A percentile compares a stretch with the other conserved stretches of the same genome.
phyloP scores from a whole-genome alignment of 2,329 filamentous ascomycete species.

The Cercospora sesami region DNA sequence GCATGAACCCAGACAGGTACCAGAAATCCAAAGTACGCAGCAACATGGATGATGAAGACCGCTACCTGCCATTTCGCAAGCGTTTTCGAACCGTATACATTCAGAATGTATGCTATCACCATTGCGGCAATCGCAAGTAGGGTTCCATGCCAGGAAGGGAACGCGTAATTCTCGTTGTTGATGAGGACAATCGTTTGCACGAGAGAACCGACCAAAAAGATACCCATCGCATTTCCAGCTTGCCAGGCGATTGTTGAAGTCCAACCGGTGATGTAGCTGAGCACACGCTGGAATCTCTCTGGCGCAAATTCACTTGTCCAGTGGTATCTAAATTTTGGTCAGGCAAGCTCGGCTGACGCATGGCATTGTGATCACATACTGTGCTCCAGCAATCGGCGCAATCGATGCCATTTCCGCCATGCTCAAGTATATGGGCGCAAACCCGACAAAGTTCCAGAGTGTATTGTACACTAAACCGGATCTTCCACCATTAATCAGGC shows the following conservation, averaged over 20 bases:
- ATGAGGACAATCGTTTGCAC: slow-evolving; percentile 37
- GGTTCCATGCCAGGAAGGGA: slow-evolving; percentile 50
- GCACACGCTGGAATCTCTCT: slow-evolving; percentile 23
- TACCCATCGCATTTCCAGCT: slow-evolving; percentile 20
- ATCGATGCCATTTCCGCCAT: slow-evolving; percentile 38
- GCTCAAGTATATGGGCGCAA: slow-evolving; percentile 22
- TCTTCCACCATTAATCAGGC: slow-evolving; percentile 31
- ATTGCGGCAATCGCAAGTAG: slow-evolving; percentile 50
- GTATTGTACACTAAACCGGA: slow-evolving; percentile 33
- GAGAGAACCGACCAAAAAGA: slow-evolving; percentile 26
- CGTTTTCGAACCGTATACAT: slow-evolving; percentile 37
- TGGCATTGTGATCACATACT: neutral
- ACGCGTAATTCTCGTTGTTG: slow-evolving; percentile 45
- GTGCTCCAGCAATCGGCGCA: slow-evolving; percentile 29
- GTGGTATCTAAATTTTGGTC: slow-evolving; percentile 14
- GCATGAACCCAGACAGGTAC: slow-evolving; percentile 32
- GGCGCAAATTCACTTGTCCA: slow-evolving; percentile 33
- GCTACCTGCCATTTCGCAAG: slow-evolving; percentile 40
- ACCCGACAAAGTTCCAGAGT: slow-evolving; percentile 31
- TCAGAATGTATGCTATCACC: slow-evolving; percentile 45
- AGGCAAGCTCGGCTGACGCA: neutral
- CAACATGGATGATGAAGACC: slow-evolving; percentile 27
- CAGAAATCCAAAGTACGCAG: slow-evolving; percentile 32
- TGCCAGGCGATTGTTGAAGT: slow-evolving; percentile 28
- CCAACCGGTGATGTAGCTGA: slow-evolving; percentile 22